These are phyloP conservation scores for Amanita thiersii DNA, from an alignment of 768 basidiomycete species.

Conservation along the genomic window DNA sequence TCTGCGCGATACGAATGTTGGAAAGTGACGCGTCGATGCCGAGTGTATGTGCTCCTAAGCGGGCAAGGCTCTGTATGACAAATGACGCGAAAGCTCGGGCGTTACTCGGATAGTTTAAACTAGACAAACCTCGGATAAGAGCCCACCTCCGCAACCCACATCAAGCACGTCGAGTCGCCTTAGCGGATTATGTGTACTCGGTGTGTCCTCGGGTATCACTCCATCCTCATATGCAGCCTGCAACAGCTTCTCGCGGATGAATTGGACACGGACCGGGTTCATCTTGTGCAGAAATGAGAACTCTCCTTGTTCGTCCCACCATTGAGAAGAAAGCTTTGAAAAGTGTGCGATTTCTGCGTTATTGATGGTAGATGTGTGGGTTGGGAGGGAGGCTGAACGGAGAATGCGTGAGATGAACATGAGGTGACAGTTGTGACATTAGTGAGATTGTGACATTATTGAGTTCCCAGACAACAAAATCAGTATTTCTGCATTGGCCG, in stretches of 20 bases:
- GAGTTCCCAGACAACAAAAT: too few species aligned
- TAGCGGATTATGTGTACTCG: constrained; percentile 30
- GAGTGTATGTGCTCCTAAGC: constrained; percentile 79
- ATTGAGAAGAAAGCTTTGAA: constrained; percentile 78
- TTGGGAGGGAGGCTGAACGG: neutral
- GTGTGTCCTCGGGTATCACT: constrained; percentile 24
- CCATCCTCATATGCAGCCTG: constrained; percentile 54
- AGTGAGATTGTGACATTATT: neutral
- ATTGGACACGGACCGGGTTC: constrained; percentile 86
- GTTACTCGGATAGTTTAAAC: neutral
- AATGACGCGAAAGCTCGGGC: constrained; percentile 5
- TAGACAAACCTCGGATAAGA: constrained; percentile 74
- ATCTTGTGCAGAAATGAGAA: constrained; percentile 85
- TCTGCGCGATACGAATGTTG: constrained; percentile 78
- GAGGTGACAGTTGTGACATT: neutral
- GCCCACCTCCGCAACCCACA: constrained; percentile 92
- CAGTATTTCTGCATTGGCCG: too few species aligned
- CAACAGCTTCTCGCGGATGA: constrained; percentile 68
- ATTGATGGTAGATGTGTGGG: constrained; percentile 46
- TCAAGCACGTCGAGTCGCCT: constrained; percentile 71
- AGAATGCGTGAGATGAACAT: constrained; percentile 7
- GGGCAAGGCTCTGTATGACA: constrained; percentile 61
- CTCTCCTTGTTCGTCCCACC: constrained; percentile 96
- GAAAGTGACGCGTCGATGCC: constrained; percentile 90
- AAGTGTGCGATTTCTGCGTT: constrained; percentile 81